phyloP scores from a whole-genome alignment of 352 stramenopile genomes.

The Globisporangium alternatum region DNA sequence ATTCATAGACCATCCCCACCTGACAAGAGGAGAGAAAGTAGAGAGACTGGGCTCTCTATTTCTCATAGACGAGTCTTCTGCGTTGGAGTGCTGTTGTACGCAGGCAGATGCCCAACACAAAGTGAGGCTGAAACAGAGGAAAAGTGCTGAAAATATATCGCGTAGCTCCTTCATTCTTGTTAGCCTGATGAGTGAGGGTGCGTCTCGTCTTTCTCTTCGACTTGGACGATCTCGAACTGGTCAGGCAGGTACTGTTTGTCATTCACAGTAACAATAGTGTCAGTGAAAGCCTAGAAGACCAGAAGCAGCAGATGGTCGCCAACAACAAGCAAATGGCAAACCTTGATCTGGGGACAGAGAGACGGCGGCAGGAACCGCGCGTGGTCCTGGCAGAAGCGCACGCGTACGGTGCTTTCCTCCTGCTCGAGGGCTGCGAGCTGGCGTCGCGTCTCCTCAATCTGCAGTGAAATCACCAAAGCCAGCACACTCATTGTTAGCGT shows the following conservation, averaged over 20 bases:
- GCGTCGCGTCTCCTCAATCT: constrained; percentile 56
- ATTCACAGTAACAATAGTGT: neutral
- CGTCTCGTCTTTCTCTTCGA: constrained; percentile 9
- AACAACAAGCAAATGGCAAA: constrained; percentile 15
- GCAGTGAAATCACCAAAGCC: neutral
- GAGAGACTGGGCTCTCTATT: neutral
- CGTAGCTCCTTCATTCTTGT: neutral
- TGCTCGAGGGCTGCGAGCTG: constrained; percentile 50
- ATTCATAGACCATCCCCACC: constrained; percentile 5
- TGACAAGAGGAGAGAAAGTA: neutral
- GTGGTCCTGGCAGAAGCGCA: constrained; percentile 55
- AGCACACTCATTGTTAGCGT: neutral
- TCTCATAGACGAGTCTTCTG: constrained; percentile 7
- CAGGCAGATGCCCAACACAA: neutral
- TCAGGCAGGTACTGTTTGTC: constrained; percentile 44
- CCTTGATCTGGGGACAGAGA: constrained; percentile 71
- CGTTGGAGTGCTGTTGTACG: neutral
- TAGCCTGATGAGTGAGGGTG: neutral
- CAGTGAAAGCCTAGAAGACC: neutral
- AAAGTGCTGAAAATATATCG: constrained; percentile 7
- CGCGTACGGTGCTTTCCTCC: constrained; percentile 40
- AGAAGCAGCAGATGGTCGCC: neutral
- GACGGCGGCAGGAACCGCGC: constrained; percentile 66
- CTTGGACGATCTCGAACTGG: constrained; percentile 42
- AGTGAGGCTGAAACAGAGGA: neutral